Conservation (phyloP, 768 basidiomycete species). For the Coprinopsis marcescibilis region DNA sequence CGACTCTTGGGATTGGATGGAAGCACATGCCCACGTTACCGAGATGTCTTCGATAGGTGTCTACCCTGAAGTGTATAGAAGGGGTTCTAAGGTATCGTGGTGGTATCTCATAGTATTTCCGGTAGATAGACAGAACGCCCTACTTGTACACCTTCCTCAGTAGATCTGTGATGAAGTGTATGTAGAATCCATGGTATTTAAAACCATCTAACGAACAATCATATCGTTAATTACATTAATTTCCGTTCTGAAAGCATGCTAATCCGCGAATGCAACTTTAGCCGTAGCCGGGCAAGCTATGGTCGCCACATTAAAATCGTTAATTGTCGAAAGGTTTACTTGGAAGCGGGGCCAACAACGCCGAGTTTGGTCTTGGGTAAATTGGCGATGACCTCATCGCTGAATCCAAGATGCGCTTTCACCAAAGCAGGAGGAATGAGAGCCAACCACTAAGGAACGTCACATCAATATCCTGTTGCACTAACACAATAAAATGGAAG, state of each 20-base stretch:
- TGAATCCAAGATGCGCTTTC: conserved; percentile 34
- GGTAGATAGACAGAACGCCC: too few relatives aligned
- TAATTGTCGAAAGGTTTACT: neutral
- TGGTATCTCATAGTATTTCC: too few relatives aligned
- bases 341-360: conserved; percentile 24
- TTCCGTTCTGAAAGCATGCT: too few relatives aligned
- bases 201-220: too few relatives aligned
- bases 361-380: conserved; percentile 34
- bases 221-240: too few relatives aligned
- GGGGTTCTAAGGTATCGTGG: neutral
- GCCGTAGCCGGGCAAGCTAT: too few relatives aligned
- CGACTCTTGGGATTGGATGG: conserved; percentile 25
- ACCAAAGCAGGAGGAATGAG: conserved; percentile 37
- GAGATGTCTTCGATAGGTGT: conserved; percentile 5
- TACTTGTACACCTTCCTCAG: too few relatives aligned
- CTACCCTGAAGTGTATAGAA: neutral
- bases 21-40: conserved; percentile 17
- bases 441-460: conserved; percentile 34
- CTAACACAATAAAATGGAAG: neutral
- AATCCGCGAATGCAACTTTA: too few relatives aligned
- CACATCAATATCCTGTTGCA: neutral
- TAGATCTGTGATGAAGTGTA: too few relatives aligned
- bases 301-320: too few relatives aligned
- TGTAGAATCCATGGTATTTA: too few relatives aligned
- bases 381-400: conserved; percentile 26